Evolutionary conservation across 2,329 filamentous ascomycete species (phyloP), one percentile per base, ranked within the genome.

Genomic region (Bipolaris sorokiniana): DNA sequence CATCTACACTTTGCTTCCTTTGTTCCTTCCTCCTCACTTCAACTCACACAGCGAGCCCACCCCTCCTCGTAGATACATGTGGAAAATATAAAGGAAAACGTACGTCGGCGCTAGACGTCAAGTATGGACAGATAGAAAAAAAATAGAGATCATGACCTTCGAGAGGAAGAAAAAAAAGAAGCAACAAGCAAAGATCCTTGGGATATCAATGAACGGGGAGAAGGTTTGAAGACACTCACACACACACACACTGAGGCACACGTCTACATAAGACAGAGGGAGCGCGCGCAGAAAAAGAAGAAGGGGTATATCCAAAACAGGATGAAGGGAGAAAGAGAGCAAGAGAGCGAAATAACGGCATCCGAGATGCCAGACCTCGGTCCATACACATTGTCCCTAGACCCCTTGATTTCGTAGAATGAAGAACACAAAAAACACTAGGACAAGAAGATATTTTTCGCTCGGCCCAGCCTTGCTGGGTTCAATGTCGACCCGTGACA

Each of bases 281-380:
- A 5, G 10, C 1, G 28, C 28, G 28, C 28, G 10, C 28, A 13
- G 28, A 13, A 11, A 31, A 31, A 31, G 10, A 13, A 11, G 26
- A 28, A 28, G 9, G 26, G 28, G 28, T 10, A 10, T 31, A 31
- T 31, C 28, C 28, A 31, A 31, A 10, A 31, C 28, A 9, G 28
- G 28, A 31, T 31, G 26, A 4, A 31, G 3, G 10, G 4, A 11
- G 10, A 31, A 4, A 28, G 7, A 3, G 7, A 28, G 26, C n/a
- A n/a, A 28, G 10, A 11, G 28, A 31, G 26, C 4, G 7, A 31
- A 11, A 9, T 5, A 56, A 57, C 48, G 28, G 54, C 44, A 57
- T 57, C 37, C 50, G 54, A 57, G 45, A 57, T 57, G 45, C 54
- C 54, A 57, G 55, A 58, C 50, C 55, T 23, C 54, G 33, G 37